Evolutionary conservation across 1,139 yeast genomes (phyloP).

Genomic region (Protomyces lactucae-debilis): DNA sequence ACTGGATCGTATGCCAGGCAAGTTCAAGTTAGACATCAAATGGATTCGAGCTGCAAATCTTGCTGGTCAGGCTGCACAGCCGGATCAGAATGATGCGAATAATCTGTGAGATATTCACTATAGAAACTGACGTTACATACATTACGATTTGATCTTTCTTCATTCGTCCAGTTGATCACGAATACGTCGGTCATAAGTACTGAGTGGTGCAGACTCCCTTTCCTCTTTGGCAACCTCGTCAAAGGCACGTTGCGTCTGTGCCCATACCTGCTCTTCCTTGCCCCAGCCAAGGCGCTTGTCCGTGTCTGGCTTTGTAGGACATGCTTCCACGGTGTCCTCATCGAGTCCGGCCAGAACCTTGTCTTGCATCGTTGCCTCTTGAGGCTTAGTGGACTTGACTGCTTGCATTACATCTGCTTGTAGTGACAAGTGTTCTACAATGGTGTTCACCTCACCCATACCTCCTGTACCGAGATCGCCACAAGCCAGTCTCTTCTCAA

Average conservation of each 20-base stretch:
- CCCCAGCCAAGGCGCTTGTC: neutral
- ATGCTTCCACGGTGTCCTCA: neutral
- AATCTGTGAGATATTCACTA: neutral
- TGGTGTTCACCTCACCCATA: constrained; percentile 60
- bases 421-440: neutral
- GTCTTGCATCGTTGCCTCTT: neutral
- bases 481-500: constrained; percentile 86
- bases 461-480: constrained; percentile 98
- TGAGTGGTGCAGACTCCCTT: neutral
- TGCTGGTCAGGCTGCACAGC: neutral
- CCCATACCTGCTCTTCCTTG: neutral
- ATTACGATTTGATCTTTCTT: neutral
- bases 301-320: neutral
- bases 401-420: neutral
- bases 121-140: neutral
- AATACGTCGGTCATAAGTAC: neutral
- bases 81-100: neutral
- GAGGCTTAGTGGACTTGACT: neutral
- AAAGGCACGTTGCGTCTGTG: neutral
- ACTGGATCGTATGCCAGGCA: constrained; percentile 74
- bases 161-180: neutral
- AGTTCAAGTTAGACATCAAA: constrained; percentile 63
- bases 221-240: neutral
- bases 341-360: neutral
- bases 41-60: constrained; percentile 54